Conservation (phyloP, 1,284 basidiomycete genomes). For the Cutaneotrichosporon dermatis region DNA sequence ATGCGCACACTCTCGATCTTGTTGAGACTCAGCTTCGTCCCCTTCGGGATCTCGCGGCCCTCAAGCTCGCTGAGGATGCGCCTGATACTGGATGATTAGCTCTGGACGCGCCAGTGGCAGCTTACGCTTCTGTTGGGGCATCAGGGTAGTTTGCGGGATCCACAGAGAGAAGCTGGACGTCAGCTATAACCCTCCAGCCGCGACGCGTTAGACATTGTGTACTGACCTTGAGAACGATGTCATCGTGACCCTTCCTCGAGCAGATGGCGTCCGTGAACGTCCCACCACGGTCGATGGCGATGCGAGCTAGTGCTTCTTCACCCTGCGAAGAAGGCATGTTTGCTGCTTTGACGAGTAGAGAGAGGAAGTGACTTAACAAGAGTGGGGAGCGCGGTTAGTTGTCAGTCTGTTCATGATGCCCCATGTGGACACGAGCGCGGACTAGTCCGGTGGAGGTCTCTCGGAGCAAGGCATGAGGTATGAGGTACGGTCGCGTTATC, state of each 20-base stretch:
- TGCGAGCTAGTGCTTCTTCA: slow-evolving; percentile 13
- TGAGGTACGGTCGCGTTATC: too few species aligned
- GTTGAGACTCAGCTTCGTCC: slow-evolving; percentile 54
- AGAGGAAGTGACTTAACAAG: too few species aligned
- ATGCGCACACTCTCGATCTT: slow-evolving; percentile 39
- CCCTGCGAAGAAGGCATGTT: too few species aligned
- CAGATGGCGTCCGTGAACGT: slow-evolving; percentile 47
- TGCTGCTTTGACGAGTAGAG: too few species aligned
- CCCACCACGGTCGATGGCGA: slow-evolving; percentile 38
- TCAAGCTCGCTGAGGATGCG: slow-evolving; percentile 77
- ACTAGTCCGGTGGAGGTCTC: too few species aligned
- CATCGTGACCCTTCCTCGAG: slow-evolving; percentile 26
- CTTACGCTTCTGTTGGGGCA: slow-evolving; percentile 64
- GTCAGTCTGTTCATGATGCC: too few species aligned
- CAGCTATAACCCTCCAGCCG: not conserved
- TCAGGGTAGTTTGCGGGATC: slow-evolving; percentile 83
- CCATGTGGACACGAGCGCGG: too few species aligned
- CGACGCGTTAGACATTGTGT: too few species aligned
- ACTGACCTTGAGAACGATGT: slow-evolving; percentile 32
- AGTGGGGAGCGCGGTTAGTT: too few species aligned
- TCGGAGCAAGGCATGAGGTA: too few species aligned
- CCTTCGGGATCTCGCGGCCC: slow-evolving; percentile 62
- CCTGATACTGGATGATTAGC: slow-evolving; percentile 60
- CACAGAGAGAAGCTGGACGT: slow-evolving; percentile 66
- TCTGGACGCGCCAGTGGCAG: not conserved